phyloP scores from a whole-genome alignment of 2,329 filamentous ascomycete species.

The Bipolaris bicolor region DNA sequence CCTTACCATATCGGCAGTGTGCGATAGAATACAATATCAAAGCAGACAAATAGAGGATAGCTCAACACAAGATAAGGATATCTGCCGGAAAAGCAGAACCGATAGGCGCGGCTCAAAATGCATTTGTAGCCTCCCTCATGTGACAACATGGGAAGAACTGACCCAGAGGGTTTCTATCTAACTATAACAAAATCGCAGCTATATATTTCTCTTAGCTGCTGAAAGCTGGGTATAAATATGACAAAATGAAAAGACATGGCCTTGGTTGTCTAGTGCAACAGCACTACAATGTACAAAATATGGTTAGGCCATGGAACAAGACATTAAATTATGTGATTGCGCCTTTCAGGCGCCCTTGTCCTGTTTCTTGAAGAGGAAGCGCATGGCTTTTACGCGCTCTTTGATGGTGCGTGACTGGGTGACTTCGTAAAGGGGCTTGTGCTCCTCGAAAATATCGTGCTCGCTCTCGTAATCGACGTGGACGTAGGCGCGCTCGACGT shows the following conservation, averaged over 20 bases:
- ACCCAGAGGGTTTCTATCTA: not conserved
- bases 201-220: not conserved
- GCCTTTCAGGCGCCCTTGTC: not conserved
- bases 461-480: constrained; percentile 57
- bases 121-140: not conserved
- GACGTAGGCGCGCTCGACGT: constrained; percentile 56
- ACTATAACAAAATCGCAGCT: not conserved
- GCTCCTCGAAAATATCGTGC: constrained; percentile 49
- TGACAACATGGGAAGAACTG: not conserved
- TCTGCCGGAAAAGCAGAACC: not conserved
- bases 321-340: not conserved
- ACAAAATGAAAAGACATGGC: not conserved
- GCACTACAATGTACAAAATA: not conserved
- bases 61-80: no score
- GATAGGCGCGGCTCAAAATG: not conserved
- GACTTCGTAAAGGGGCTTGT: constrained; percentile 48
- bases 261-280: not conserved
- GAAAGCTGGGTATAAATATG: not conserved
- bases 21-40: not conserved
- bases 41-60: no score
- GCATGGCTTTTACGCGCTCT: constrained; percentile 38
- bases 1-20: not conserved
- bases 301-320: not conserved
- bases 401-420: constrained; percentile 43
- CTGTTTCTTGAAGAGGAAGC: constrained; percentile 29